Base-by-base conservation (phyloP, 768 basidiomycete genomes). In the Pleurotus citrinopileatus region DNA sequence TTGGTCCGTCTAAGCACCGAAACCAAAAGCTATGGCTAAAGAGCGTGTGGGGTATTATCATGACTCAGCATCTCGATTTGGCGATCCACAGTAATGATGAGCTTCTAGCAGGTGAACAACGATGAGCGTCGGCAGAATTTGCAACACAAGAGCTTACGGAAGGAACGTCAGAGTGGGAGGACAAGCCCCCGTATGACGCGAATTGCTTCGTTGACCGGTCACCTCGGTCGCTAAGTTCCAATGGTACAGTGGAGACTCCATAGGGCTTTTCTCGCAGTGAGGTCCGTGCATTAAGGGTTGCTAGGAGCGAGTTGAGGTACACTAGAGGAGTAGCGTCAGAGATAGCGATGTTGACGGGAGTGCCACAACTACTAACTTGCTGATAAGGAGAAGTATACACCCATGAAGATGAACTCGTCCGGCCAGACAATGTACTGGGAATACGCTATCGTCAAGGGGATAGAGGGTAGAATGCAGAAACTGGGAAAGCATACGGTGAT, bases 401-500 rank as follows among this genome's bases (percentile, higher is more conserved):
- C 74, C 52, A 77, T 66, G 63, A 75, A 77, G n/a, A 73, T 67
- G 58, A 74, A 74, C 26, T 74, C 70, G 9, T 65, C 53, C 4
- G 77, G 80, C 75, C 79, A 77, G 12, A 70, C 58, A 3, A 67
- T 61, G 57, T 73, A 76, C 74, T 53, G 66, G 59, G 25, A n/a
- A 72, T 65, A 52, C 64, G 68, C 4, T 62, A 62, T 17, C 38
- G 64, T 54, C 61, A 71, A 61, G 57, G 74, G 7, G 61, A 63
- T 64, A 17, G 12, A 15, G 62, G 61, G 19, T 25, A 15, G 25
- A 19, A 12, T n/a, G n/a, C 3, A 27, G 13, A 7, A 17, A 9
- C 13, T 28, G 51, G 9, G 17, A 9, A 42, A 22, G 51, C 60
- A 42, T 42, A 73, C 70, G 65, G 70, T 73, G 28, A 73, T 60